A percentile compares a stretch with the other conserved stretches of the same genome.
phyloP scores from a whole-genome alignment of 805 yeast species.

The Komagataella ulmi region DNA sequence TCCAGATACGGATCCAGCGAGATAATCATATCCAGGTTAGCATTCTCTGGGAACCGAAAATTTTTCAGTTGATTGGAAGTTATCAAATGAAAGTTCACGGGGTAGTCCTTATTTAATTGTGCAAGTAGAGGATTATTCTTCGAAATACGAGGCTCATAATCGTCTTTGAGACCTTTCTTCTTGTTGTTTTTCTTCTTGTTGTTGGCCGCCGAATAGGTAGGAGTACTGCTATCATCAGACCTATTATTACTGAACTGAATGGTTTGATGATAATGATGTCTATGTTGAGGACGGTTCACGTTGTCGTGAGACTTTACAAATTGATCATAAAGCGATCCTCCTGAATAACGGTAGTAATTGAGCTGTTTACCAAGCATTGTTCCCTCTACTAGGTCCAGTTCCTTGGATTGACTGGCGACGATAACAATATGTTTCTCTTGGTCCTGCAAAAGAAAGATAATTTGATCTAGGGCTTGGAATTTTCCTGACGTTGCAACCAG shows the following conservation, averaged over 20 bases:
- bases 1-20: constrained; percentile 33
- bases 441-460: constrained; percentile 14
- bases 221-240: background rate
- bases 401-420: constrained; percentile 51
- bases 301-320: background rate
- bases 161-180: constrained; percentile 8
- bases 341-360: constrained; percentile 54
- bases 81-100: constrained; percentile 24
- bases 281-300: background rate
- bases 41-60: constrained; percentile 17
- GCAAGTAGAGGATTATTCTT: constrained; percentile 14
- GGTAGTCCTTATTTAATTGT: constrained; percentile 9
- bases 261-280: background rate
- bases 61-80: constrained; percentile 29
- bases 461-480: constrained; percentile 35
- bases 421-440: constrained; percentile 22
- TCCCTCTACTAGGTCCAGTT: constrained; percentile 69
- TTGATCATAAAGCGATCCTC: constrained; percentile 40
- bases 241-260: background rate
- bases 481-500: constrained; percentile 45
- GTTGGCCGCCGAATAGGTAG: background rate
- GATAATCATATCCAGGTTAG: constrained; percentile 27
- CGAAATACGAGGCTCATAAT: constrained; percentile 15
- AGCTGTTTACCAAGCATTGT: constrained; percentile 59
- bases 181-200: background rate